Evolutionary conservation across 805 yeast species (phyloP), one percentile per base, ranked within the genome.

Genomic region (Yueomyces sinensis): DNA sequence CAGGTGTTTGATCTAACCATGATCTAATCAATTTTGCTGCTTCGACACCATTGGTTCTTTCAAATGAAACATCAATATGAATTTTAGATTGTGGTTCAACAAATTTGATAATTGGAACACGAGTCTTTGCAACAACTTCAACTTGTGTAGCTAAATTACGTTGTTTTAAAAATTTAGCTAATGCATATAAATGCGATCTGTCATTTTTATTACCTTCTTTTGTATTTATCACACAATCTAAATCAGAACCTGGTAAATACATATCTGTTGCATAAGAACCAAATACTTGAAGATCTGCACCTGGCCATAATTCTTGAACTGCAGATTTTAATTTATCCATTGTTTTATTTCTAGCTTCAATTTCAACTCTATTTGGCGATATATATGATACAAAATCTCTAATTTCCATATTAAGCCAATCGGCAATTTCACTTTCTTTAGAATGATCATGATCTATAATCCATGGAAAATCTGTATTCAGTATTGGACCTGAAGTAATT

Each of bases 211-310:
- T 69, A 2, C 76, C 74, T 11, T 63, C 58, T 14, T 66, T 59
- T 17, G 94, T 80, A 4, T 76, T 64, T 23, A 91, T 70, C 29
- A 86, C 96, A 76, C 89, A 76, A 56, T 89, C 98, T 17, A 89
- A 84, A 62, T 89, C 98, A 0, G 95, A 83, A 2, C 94, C 94
- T 0, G 97, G 97, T n/a, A 89, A 63, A 49, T 87, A 89, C 39
- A 89, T 62, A 50, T 87, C 95, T 0, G 96, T 86, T 0, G 97
- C 95, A 54, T 72, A 82, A 0, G 96, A 87, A 0, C 98, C 98
- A 62, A 91, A 89, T 5, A 87, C 94, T 41, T 78, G 79, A 3
- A 82, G 71, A 37, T 76, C 79, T 14, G 89, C 76, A 40, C 74
- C 81, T 1, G 74, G 74, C 96, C 96, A 89, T 35, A 76, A 61